Base-by-base conservation (phyloP, 164 flowering plant genomes). In the Platanus orientalis region DNA sequence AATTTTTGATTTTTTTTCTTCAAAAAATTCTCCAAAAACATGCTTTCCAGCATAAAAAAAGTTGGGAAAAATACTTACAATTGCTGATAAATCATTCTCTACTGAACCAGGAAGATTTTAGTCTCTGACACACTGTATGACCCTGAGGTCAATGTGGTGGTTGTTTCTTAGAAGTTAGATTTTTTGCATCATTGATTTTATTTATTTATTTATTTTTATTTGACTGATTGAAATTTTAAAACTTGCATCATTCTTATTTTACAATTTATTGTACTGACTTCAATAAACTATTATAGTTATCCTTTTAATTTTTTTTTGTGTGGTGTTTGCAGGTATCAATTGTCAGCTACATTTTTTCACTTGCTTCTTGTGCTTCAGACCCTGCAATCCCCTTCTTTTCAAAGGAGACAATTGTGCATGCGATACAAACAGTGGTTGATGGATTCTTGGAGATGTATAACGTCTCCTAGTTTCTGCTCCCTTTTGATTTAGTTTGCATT, bases 351-450 rank as follows among this genome's bases (percentile, higher is more conserved):
- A 78, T 88, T 27, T 64, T 94, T 1, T 83, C 96, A 44, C 84
- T 91, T 67, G 75, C 87, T 48, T 88, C 96, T 40, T 63, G 76
- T 71, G 68, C 76, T 21, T 66, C 82, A 53, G 86, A 89, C 11
- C 87, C 96, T 50, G 51, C 69, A 10, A 39, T 77, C 20, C 99
- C 99, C 50, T 83, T 71, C 71, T 89, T 87, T 74, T 72, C 96
- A 17, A 75, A 52, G 62, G 86, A 81, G 54, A 72, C 81, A 28
- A 66, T 91, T 69, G 75, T 74, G 16, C 71, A 24, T 76, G 89
- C 96, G 57, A 71, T 94, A 71, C 84, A 65, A 73, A 89, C 88
- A 24, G 81, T 91, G 54, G 96, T 91, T 32, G 99, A 94, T 80
- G 99, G 99, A 40, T 91, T 94, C 74, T 60, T 89, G 83, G 94